Evolutionary conservation across 2,329 filamentous ascomycete species (phyloP).

Genomic region (Talaromyces sp.): DNA sequence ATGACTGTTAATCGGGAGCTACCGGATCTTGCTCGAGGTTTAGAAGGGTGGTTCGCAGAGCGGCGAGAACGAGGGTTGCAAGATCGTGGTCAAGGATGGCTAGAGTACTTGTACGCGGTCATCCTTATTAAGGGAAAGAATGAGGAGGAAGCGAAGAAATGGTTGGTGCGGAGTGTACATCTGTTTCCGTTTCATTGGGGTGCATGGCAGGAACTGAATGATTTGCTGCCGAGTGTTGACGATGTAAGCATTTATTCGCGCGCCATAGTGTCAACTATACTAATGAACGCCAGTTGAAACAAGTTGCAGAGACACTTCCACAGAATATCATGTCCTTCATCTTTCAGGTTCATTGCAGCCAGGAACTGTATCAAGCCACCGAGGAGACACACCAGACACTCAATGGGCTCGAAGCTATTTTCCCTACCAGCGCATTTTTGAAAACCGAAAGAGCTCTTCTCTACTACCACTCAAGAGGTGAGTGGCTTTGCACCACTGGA

Average conservation of each 20-base stretch:
- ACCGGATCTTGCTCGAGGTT: constrained; percentile 65
- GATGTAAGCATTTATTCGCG: constrained; percentile 56
- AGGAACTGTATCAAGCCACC: constrained; percentile 86
- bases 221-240: constrained; percentile 72
- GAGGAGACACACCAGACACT: constrained; percentile 70
- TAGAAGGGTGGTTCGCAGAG: constrained; percentile 77
- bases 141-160: constrained; percentile 76
- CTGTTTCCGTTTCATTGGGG: constrained; percentile 95
- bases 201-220: constrained; percentile 88
- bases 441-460: constrained; percentile 85
- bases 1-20: constrained; percentile 82
- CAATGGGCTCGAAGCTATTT: constrained; percentile 74
- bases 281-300: constrained; percentile 58
- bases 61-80: constrained; percentile 59
- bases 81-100: constrained; percentile 75
- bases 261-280: constrained; percentile 1
- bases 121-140: constrained; percentile 88
- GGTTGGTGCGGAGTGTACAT: constrained; percentile 83
- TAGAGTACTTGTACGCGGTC: constrained; percentile 80
- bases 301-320: constrained; percentile 68
- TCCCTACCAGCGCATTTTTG: constrained; percentile 83
- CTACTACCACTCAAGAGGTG: constrained; percentile 77
- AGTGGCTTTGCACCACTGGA: constrained; percentile 22
- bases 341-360: constrained; percentile 84
- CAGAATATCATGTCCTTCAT: constrained; percentile 91